phyloP scores from a whole-genome alignment of 2,329 filamentous ascomycete species.

The Alternaria sp. region DNA sequence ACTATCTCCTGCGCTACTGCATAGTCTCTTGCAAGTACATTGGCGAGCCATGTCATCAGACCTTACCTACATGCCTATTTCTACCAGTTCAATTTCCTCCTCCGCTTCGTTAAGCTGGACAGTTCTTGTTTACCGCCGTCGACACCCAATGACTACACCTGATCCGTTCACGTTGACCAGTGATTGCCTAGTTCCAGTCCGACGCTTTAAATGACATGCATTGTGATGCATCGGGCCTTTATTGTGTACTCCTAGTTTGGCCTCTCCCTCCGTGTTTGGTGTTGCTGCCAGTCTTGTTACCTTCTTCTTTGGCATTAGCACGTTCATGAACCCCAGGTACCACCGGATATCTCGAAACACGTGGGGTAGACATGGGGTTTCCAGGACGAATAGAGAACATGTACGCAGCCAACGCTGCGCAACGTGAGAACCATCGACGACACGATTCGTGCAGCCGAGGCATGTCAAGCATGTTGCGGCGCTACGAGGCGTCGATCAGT shows the following conservation, averaged over 20 bases:
- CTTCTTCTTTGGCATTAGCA: slow-evolving; percentile 32
- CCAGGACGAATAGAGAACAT: background rate
- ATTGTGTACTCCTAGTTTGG: slow-evolving; percentile 11
- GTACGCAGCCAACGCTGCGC: background rate
- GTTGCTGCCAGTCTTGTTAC: slow-evolving; percentile 21
- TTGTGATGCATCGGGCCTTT: slow-evolving; percentile 20
- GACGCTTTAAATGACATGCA: slow-evolving; percentile 12
- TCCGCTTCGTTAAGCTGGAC: slow-evolving; percentile 5
- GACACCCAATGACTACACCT: slow-evolving; percentile 10
- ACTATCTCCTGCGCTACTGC: slow-evolving; percentile 1
- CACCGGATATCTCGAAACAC: slow-evolving; percentile 4
- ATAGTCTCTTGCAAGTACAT: background rate
- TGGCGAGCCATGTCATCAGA: slow-evolving; percentile 5
- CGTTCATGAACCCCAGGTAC: slow-evolving; percentile 1
- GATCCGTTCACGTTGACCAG: slow-evolving; percentile 18
- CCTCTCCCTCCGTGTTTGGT: slow-evolving; percentile 10
- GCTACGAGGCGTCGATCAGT: background rate
- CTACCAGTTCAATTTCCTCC: slow-evolving; percentile 9
- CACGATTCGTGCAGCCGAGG: slow-evolving; percentile 2
- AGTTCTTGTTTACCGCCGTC: background rate
- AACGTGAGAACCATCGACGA: slow-evolving; percentile 4
- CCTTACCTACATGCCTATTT: background rate
- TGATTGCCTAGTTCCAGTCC: background rate
- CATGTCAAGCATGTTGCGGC: slow-evolving; percentile 1
- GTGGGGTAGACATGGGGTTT: background rate